Evolutionary conservation across 2,329 filamentous ascomycete genomes (phyloP), one percentile per base, ranked within the genome.

Genomic region (Xylaria sp.): DNA sequence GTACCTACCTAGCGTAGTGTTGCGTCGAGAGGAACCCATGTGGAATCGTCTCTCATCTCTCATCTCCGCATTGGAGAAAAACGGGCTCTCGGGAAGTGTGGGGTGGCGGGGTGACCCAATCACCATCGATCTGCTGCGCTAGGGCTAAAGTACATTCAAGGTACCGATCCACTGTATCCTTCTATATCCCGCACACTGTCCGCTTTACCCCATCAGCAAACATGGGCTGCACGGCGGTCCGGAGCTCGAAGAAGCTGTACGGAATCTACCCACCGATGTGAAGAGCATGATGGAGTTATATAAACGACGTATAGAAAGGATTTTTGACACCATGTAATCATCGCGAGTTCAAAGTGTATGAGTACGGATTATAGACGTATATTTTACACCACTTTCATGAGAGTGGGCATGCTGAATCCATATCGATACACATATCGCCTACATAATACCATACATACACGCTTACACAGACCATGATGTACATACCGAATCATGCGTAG

Each of bases 31-130:
- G 9, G 9, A 6, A 42, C 37, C 37, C 37, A 42, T 42, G 37
- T 52, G 55, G 50, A 57, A 19, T 37, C 55, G 55, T 49, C 54
- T 52, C 52, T 42, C 59, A 62, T 48, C 49, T 56, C 37, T 49
- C 68, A 66, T 70, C 74, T 75, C 74, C 74, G 74, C 74, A 76
- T 74, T 74, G 72, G 70, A 74, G 73, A 73, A 73, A 59, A 62
- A 57, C 57, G 52, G 57, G 57, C 57, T 52, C 48, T 35, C 42
- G 57, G 52, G 64, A 64, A 66, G 62, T 67, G 67, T 68, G 67
- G 67, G 67, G 66, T 52, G 64, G 62, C 64, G 67, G 66, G 67
- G 65, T 62, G 65, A 55, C 59, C 68, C 66, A 57, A 66, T 54
- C 58, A 56, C 44, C 19, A 35, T 55, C 23, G 16, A 18, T 55